Evolutionary conservation across 352 stramenopile genomes (phyloP).

Genomic region (Blastocystis sp.): DNA sequence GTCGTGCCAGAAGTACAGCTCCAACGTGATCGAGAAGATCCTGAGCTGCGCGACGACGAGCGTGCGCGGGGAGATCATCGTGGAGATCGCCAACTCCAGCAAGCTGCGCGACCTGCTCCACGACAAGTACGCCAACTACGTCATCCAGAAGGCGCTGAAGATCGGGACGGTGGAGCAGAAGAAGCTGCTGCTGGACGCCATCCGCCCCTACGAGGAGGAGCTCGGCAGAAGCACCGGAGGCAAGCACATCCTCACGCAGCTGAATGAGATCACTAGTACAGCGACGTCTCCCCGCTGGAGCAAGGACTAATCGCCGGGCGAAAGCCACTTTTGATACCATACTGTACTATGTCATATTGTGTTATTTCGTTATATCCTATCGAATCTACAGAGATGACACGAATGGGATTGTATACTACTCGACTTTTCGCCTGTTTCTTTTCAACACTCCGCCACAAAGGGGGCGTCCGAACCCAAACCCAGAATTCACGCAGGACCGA

Average conservation of each 20-base stretch:
- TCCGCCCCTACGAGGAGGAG: conserved; percentile 86
- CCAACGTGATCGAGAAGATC: conserved; percentile 98
- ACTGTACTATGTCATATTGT: conserved; percentile 66
- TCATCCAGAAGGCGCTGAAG: conserved; percentile 90
- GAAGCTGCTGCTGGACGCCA: conserved; percentile 87
- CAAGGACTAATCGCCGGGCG: not conserved
- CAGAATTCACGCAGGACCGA: not conserved
- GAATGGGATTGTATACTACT: conserved; percentile 69
- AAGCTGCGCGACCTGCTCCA: conserved; percentile 70
- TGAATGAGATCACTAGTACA: conserved; percentile 58
- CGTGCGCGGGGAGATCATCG: conserved; percentile 79
- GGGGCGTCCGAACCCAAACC: not conserved
- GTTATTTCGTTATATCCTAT: conserved; percentile 10
- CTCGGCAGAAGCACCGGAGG: conserved; percentile 66
- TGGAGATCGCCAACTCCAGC: conserved; percentile 77
- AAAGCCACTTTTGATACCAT: conserved; percentile 34
- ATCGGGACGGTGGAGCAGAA: conserved; percentile 89
- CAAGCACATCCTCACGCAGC: conserved; percentile 60
- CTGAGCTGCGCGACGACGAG: conserved; percentile 84
- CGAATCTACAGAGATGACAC: conserved; percentile 7
- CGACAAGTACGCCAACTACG: conserved; percentile 91
- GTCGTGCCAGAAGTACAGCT: conserved; percentile 96
- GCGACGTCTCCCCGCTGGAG: conserved; percentile 11
- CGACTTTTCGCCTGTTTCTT: conserved; percentile 60
- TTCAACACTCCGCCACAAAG: not conserved